Percentiles rank a stretch among this genome's conserved stretches.
These are phyloP conservation scores for Ceratobasidium sp. DNA, from an alignment of 1,284 basidiomycete species.

Conservation along the genomic window DNA sequence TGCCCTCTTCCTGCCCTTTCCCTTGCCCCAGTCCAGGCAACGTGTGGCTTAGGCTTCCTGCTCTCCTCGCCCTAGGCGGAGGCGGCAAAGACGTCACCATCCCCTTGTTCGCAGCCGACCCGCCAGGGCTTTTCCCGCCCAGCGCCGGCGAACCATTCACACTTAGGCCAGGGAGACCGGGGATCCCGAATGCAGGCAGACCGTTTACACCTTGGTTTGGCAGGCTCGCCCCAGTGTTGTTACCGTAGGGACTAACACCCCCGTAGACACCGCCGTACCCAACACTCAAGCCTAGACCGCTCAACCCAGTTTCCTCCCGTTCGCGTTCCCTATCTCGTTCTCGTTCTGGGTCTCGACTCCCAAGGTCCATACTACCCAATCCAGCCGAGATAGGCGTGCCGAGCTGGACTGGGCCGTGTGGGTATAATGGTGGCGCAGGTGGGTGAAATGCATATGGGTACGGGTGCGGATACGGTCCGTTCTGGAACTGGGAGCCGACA, in stretches of 20 bases:
- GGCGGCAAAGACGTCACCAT: constrained; percentile 37
- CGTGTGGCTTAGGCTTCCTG: constrained; percentile 39
- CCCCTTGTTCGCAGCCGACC: constrained; percentile 1
- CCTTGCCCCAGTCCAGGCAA: constrained; percentile 2
- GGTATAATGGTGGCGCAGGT: neutral
- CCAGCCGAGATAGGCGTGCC: constrained; percentile 42
- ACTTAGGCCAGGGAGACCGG: constrained; percentile 8
- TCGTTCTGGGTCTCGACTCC: constrained; percentile 13
- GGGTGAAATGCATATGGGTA: neutral
- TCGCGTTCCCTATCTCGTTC: constrained; percentile 26
- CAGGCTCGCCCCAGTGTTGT: no score
- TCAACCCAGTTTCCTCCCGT: constrained; percentile 1
- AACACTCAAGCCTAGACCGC: constrained; percentile 14
- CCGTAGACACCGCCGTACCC: neutral
- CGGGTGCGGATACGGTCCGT: neutral
- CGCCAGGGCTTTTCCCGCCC: neutral
- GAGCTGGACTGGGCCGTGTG: constrained; percentile 20
- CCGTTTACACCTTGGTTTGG: neutral
- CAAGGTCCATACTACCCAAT: constrained; percentile 42
- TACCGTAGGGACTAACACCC: no score
- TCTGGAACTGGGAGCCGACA: neutral
- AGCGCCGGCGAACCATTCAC: neutral
- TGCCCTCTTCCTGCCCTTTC: constrained; percentile 11
- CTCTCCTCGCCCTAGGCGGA: constrained; percentile 29
- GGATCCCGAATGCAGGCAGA: constrained; percentile 9